These are phyloP conservation scores for Alternaria sp. DNA, from an alignment of 2,329 filamentous ascomycete genomes.

Conservation along the genomic window DNA sequence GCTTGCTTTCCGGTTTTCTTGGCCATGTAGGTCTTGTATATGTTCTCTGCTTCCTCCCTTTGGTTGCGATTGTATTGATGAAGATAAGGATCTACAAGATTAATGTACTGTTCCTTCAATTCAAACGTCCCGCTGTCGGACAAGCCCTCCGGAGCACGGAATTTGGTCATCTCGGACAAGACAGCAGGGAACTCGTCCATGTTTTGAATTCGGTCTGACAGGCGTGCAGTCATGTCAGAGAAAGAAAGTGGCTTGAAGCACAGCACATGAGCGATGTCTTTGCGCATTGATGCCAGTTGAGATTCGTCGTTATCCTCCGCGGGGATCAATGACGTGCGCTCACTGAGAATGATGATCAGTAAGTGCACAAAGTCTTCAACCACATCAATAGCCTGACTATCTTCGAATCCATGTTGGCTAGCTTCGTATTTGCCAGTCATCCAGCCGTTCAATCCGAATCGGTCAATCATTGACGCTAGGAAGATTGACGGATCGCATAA, in stretches of 20 bases:
- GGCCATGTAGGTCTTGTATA: conserved; percentile 86
- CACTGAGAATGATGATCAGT: conserved; percentile 87
- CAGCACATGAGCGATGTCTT: conserved; percentile 90
- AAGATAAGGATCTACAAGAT: conserved; percentile 93
- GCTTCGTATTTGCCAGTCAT: conserved; percentile 79
- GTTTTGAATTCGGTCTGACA: conserved; percentile 89
- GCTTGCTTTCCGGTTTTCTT: conserved; percentile 83
- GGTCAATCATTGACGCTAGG: conserved; percentile 87
- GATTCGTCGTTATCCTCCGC: conserved; percentile 70
- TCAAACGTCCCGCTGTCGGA: conserved; percentile 95
- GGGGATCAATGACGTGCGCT: conserved; percentile 80
- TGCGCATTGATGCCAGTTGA: conserved; percentile 75
- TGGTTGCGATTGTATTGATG: conserved; percentile 97
- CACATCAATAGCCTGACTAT: conserved; percentile 87
- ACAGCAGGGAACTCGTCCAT: conserved; percentile 87
- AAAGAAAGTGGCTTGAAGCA: conserved; percentile 97
- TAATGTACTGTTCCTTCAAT: conserved; percentile 83
- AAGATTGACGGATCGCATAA: conserved; percentile 84
- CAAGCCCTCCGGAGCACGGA: conserved; percentile 88
- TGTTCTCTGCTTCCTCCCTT: conserved; percentile 89
- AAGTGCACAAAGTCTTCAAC: conserved; percentile 96
- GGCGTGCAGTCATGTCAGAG: conserved; percentile 84
- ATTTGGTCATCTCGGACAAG: conserved; percentile 86
- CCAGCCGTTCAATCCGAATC: conserved; percentile 89
- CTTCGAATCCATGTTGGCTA: conserved; percentile 76